Evolutionary conservation across 208 protist genomes (phyloP).

Genomic region (Vickermania spadyakhi): DNA sequence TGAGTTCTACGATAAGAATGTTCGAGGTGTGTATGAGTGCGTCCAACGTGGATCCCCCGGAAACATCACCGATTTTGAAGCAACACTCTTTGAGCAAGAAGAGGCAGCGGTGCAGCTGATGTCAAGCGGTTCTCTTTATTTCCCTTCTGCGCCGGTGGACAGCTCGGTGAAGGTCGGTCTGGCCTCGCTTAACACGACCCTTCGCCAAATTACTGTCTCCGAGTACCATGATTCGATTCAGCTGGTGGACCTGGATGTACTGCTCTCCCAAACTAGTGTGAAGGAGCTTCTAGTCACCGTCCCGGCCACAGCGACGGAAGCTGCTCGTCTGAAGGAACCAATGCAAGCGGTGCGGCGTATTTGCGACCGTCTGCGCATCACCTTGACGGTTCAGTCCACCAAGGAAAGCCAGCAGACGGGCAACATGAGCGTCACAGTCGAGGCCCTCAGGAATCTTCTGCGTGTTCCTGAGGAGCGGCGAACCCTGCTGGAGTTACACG

Average conservation of each 20-base stretch:
- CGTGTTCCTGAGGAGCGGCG: conserved; percentile 77
- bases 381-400: conserved; percentile 27
- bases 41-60: conserved; percentile 82
- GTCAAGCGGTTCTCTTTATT: conserved; percentile 54
- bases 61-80: conserved; percentile 86
- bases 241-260: conserved; percentile 64
- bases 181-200: conserved; percentile 75
- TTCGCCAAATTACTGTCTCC: conserved; percentile 61
- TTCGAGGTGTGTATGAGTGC: conserved; percentile 45
- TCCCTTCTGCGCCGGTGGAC: conserved; percentile 10
- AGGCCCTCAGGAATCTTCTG: conserved; percentile 49
- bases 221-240: conserved; percentile 72
- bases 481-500: conserved; percentile 21
- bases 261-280: conserved; percentile 75
- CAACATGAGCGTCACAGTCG: conserved; percentile 11
- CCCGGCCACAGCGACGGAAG: neutral
- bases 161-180: conserved; percentile 50
- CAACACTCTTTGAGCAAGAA: conserved; percentile 79
- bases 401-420: conserved; percentile 8
- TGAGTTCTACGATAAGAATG: conserved; percentile 61
- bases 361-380: conserved; percentile 51
- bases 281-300: conserved; percentile 58
- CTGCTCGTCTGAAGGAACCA: conserved; percentile 29
- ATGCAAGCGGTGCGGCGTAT: conserved; percentile 54
- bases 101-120: conserved; percentile 83